Evolutionary conservation across 805 yeast genomes (phyloP).

Genomic region (Nakazawaea populi): DNA sequence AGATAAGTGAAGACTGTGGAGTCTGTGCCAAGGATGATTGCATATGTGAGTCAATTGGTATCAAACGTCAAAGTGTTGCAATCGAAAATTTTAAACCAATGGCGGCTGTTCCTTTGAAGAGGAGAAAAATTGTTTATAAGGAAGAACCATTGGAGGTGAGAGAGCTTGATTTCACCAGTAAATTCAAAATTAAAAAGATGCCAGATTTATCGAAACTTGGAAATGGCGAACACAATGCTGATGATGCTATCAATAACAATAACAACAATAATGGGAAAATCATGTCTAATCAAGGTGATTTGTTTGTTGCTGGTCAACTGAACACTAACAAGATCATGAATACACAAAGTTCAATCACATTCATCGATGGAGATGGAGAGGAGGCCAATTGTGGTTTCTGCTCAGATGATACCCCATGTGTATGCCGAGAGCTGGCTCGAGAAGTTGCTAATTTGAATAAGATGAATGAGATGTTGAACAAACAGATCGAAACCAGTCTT

Average conservation of each 20-base stretch:
- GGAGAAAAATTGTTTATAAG: conserved; percentile 20
- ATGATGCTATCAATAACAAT: background rate
- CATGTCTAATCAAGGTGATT: conserved; percentile 12
- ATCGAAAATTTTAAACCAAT: conserved; percentile 41
- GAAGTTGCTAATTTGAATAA: conserved; percentile 36
- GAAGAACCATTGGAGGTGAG: conserved; percentile 12
- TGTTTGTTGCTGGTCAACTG: conserved; percentile 9
- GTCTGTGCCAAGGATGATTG: conserved; percentile 68
- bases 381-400: conserved; percentile 88
- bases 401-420: conserved; percentile 86
- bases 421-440: conserved; percentile 74
- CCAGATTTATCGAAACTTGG: conserved; percentile 32
- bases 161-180: conserved; percentile 56
- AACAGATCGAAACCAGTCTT: conserved; percentile 11
- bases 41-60: conserved; percentile 51
- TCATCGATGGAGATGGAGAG: background rate
- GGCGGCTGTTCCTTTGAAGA: conserved; percentile 59
- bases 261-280: conserved; percentile 9
- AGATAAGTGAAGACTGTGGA: conserved; percentile 36
- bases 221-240: background rate
- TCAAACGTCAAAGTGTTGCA: conserved; percentile 21
- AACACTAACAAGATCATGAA: conserved; percentile 10
- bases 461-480: conserved; percentile 11
- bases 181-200: conserved; percentile 26
- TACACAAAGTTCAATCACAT: background rate